Evolutionary conservation across 2,329 filamentous ascomycete genomes (phyloP).

Genomic region (Arthrobotrys iridis): DNA sequence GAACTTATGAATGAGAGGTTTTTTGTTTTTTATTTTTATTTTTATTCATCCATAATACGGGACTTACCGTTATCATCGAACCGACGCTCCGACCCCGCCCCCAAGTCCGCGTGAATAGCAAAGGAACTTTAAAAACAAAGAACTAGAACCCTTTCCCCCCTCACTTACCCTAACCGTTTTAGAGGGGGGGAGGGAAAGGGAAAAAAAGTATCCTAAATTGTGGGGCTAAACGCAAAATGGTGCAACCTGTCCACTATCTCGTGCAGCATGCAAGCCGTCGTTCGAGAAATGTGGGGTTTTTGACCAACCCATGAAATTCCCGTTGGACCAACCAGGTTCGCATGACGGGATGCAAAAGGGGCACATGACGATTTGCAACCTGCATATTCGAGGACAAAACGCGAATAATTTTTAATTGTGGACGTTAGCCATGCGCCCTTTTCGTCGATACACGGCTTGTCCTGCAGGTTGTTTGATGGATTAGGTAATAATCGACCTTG

Average conservation of each 20-base stretch:
- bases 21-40: too few relatives aligned
- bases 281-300: constrained; percentile 37
- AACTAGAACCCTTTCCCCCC: constrained; percentile 3
- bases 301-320: neutral
- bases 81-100: constrained; percentile 44
- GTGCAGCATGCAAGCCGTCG: constrained; percentile 19
- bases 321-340: constrained; percentile 38
- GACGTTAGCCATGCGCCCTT: neutral
- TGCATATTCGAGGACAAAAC: constrained; percentile 21
- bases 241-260: constrained; percentile 24
- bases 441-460: neutral
- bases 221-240: constrained; percentile 15
- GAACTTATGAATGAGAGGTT: too few relatives aligned
- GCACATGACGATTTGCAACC: constrained; percentile 44
- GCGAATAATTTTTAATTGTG: neutral
- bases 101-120: neutral
- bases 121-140: neutral
- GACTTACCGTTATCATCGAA: constrained; percentile 38
- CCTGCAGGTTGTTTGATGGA: neutral
- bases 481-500: constrained; percentile 9
- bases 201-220: neutral
- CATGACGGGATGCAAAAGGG: constrained; percentile 30
- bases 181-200: neutral
- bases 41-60: constrained; percentile 17
- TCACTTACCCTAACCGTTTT: neutral